Base-by-base conservation (phyloP, 202 grass and related monocot genomes). In the Zizania palustris region DNA sequence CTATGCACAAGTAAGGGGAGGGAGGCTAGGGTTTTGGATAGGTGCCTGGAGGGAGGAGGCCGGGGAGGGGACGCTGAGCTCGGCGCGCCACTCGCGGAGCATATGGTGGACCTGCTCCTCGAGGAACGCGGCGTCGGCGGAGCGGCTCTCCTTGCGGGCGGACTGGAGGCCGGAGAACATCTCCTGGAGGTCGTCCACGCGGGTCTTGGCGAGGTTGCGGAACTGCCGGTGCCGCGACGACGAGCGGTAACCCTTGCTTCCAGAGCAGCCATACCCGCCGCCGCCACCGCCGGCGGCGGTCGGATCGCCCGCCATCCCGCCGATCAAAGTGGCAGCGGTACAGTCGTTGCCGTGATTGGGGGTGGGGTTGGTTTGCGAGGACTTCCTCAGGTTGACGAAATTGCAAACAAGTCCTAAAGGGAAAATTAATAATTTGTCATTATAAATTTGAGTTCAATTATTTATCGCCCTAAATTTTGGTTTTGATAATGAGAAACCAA, bases 21-120 rank as follows among this genome's bases (percentile, higher is more conserved):
- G 60, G 49, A 43, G 40, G 57, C 60, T 88, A 83, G 86, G 87
- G 74, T 86, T 86, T 88, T 60, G 51, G 46, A 11, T 40, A 9
- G 21, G 65, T 60, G 40, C 85, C 86, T 88, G 86, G n/a, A 96
- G 80, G 71, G 96, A 99, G 71, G 87, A 87, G 38, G 96, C 87
- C 6, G 92, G 92, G n/a, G 96, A 99, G 18, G 87, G 43, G 71
- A 83, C 85, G 72, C 84, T 93, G 85, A 99, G 92, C 87, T 99
- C 90, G 36, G 87, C 81, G 34, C 84, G 91, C 87, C 89, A 99
- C 85, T 96, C 89, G 10, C 89, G 96, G 67, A 99, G 89, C 96
- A 93, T 99, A 78, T 87, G 96, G 68, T 99, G 88, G 28, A 96
- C 83, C 81, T 99, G 90, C 80, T 90, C 92, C 67, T 96, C 90